phyloP scores from a whole-genome alignment of 345 rosid genomes.

The Camelina neglecta region DNA sequence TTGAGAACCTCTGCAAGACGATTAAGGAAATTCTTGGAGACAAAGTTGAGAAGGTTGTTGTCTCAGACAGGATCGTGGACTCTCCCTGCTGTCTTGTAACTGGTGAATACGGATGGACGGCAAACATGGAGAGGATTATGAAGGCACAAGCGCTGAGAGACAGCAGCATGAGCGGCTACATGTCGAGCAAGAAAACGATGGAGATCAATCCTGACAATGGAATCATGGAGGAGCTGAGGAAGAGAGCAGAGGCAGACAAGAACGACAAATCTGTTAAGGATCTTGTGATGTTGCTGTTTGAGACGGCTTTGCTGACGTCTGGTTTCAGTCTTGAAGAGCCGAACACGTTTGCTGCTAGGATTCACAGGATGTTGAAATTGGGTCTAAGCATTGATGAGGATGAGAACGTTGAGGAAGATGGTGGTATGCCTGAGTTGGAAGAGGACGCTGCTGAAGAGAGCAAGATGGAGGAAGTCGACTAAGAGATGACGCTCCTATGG shows the following conservation, averaged over 20 bases:
- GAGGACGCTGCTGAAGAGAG: slow-evolving; percentile 86
- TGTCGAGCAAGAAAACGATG: slow-evolving; percentile 95
- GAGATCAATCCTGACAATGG: slow-evolving; percentile 90
- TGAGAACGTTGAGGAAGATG: slow-evolving; percentile 57
- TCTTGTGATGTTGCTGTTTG: slow-evolving; percentile 72
- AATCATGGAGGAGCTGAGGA: slow-evolving; percentile 87
- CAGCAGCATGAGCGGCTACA: slow-evolving; percentile 87
- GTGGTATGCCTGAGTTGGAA: slow-evolving; percentile 81
- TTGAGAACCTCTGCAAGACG: slow-evolving; percentile 78
- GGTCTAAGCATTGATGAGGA: slow-evolving; percentile 87
- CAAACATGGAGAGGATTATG: slow-evolving; percentile 95
- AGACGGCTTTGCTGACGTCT: slow-evolving; percentile 78
- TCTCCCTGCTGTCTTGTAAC: slow-evolving; percentile 92
- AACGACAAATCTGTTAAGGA: slow-evolving; percentile 89
- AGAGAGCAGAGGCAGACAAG: slow-evolving; percentile 80
- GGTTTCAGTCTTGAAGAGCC: slow-evolving; percentile 95
- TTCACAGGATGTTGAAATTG: slow-evolving; percentile 87
- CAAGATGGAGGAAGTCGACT: slow-evolving; percentile 96
- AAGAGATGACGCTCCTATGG: background rate
- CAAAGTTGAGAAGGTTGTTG: slow-evolving; percentile 78
- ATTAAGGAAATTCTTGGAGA: slow-evolving; percentile 87
- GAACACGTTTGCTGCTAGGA: slow-evolving; percentile 75
- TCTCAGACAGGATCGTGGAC: slow-evolving; percentile 81
- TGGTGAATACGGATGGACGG: slow-evolving; percentile 89
- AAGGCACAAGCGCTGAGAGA: slow-evolving; percentile 90